Conservation (phyloP, 208 protist genomes). For the Crithidia mellificae region DNA sequence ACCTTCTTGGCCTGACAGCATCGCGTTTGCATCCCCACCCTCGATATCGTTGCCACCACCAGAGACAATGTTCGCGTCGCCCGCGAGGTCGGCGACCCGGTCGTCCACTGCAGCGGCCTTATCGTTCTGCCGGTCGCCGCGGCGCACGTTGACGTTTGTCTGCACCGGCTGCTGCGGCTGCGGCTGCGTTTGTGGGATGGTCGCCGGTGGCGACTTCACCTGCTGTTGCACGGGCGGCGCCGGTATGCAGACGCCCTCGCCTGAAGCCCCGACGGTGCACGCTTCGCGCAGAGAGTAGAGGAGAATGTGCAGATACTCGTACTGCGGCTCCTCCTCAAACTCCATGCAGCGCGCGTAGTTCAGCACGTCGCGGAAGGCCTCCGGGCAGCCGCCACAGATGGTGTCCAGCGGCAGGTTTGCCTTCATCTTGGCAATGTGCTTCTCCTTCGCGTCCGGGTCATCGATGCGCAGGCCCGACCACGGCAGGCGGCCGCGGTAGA, state of each 20-base stretch:
- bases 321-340: constrained; percentile 81
- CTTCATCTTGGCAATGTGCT: constrained; percentile 65
- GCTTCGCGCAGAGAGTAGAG: constrained; percentile 44
- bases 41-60: constrained; percentile 11
- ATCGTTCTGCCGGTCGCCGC: not conserved
- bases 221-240: constrained; percentile 10
- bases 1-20: constrained; percentile 9
- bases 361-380: constrained; percentile 64
- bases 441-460: constrained; percentile 61
- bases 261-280: not conserved
- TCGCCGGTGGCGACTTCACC: not conserved
- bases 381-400: constrained; percentile 64
- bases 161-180: constrained; percentile 22
- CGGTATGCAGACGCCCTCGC: not conserved
- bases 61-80: constrained; percentile 22
- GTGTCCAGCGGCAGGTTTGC: constrained; percentile 36
- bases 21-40: constrained; percentile 5
- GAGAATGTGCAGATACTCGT: constrained; percentile 56
- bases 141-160: not conserved
- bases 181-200: constrained; percentile 3
- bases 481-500: constrained; percentile 96
- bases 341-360: constrained; percentile 63
- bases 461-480: constrained; percentile 89
- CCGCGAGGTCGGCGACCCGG: not conserved
- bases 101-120: not conserved